A percentile compares a stretch with the other conserved stretches of the same genome.
Evolutionary conservation across 108 stramenopile species (phyloP).

Genomic region (Nannochloropsis granulata): DNA sequence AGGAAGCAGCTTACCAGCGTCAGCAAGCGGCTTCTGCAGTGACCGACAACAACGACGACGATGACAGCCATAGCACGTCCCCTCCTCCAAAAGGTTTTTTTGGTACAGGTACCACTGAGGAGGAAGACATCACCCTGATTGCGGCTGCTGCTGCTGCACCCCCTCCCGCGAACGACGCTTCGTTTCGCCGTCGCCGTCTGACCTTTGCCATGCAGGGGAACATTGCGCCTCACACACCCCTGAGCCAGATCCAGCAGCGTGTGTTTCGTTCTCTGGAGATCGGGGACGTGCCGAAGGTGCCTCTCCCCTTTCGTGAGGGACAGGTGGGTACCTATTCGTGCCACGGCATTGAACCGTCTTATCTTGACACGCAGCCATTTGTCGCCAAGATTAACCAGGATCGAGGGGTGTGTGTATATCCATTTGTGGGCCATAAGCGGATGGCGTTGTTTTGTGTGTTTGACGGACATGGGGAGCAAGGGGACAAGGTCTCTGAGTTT

Average conservation of each 20-base stretch:
- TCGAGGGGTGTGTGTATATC: conserved; percentile 75
- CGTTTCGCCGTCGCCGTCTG: not conserved
- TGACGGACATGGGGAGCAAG: conserved; percentile 36
- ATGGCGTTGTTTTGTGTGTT: conserved; percentile 68
- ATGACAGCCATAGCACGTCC: not conserved
- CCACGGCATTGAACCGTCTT: conserved; percentile 89
- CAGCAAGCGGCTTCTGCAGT: not conserved
- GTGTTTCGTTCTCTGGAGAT: conserved; percentile 26
- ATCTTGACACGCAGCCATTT: conserved; percentile 6
- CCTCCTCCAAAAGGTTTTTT: not conserved
- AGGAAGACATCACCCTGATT: not conserved
- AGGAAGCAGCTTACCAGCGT: not conserved
- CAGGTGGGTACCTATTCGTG: conserved; percentile 65
- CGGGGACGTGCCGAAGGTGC: conserved; percentile 8
- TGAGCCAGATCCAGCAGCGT: not conserved
- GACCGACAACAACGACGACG: not conserved
- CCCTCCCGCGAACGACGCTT: not conserved
- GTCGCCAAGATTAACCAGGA: conserved; percentile 83
- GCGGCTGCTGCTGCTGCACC: not conserved
- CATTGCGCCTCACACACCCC: not conserved
- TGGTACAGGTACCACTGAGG: not conserved
- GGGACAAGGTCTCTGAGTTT: conserved; percentile 71
- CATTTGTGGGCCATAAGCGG: conserved; percentile 49
- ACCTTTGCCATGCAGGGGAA: not conserved
- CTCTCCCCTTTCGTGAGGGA: conserved; percentile 21